Percentiles rank a stretch among this genome's conserved stretches.
These are phyloP conservation scores for Carnegiea gigantea DNA, from an alignment of 179 eudicot species.

Conservation along the genomic window DNA sequence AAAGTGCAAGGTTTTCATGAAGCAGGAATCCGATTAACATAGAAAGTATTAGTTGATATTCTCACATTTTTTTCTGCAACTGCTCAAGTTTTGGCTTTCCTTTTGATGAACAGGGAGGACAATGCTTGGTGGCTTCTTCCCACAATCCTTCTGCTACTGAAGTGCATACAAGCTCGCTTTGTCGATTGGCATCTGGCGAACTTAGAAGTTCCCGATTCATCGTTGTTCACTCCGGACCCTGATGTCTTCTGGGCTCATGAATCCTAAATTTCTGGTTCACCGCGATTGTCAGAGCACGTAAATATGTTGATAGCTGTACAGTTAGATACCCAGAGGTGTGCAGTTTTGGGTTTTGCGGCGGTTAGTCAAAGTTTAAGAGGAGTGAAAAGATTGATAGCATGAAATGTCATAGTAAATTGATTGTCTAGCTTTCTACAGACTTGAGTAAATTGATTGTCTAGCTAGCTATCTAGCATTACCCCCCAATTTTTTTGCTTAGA, in stretches of 20 bases:
- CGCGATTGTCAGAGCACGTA: conserved; percentile 4
- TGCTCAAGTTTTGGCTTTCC: too few relatives aligned
- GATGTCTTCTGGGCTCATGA: conserved; percentile 36
- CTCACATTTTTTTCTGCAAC: too few relatives aligned
- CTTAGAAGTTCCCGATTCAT: conserved; percentile 35
- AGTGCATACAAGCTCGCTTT: conserved; percentile 41
- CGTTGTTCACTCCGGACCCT: conserved; percentile 32
- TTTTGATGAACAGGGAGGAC: conserved; percentile 26
- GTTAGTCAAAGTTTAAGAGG: neutral
- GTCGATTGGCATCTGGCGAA: conserved; percentile 47
- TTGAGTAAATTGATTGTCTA: neutral
- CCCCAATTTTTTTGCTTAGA: neutral
- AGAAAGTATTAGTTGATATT: too few relatives aligned
- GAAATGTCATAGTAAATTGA: neutral
- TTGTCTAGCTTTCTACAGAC: neutral
- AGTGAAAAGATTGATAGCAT: conserved; percentile 11
- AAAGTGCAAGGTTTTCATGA: too few relatives aligned
- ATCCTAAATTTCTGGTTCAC: conserved; percentile 15
- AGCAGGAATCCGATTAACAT: too few relatives aligned
- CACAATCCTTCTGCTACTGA: conserved; percentile 33
- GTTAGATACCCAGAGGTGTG: conserved; percentile 17
- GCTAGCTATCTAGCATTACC: neutral
- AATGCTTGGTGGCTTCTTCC: conserved; percentile 42
- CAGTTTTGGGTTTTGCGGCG: conserved; percentile 21
- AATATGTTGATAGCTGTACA: conserved; percentile 25